Percentiles rank a stretch among this genome's conserved stretches.
phyloP scores from a whole-genome alignment of 1,284 basidiomycete species.

The Mycena sp. region DNA sequence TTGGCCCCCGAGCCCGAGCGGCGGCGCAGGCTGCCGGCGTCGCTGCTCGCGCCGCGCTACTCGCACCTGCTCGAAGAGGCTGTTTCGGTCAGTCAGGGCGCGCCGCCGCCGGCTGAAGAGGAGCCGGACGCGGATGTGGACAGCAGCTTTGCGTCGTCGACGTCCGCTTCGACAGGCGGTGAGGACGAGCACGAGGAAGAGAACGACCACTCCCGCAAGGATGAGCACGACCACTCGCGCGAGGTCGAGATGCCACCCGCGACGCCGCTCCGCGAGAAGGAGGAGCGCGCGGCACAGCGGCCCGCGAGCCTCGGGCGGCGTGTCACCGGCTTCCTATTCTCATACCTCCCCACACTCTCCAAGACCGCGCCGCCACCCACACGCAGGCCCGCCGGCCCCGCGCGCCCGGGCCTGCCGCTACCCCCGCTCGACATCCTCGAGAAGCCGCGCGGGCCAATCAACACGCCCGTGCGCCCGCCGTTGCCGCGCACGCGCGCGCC shows the following conservation, averaged over 20 bases:
- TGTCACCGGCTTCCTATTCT: slow-evolving; percentile 64
- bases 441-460: slow-evolving; percentile 61
- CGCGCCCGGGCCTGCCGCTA: slow-evolving; percentile 55
- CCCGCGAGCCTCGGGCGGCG: slow-evolving; percentile 47
- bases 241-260: slow-evolving; percentile 26
- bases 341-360: slow-evolving; percentile 64
- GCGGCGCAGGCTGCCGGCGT: slow-evolving; percentile 44
- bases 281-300: slow-evolving; percentile 18
- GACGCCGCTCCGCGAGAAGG: slow-evolving; percentile 28
- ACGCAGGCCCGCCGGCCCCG: slow-evolving; percentile 4
- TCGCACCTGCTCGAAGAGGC: slow-evolving; percentile 66
- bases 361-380: slow-evolving; percentile 41
- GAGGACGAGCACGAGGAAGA: neutral
- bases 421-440: slow-evolving; percentile 61
- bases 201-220: too few relatives aligned
- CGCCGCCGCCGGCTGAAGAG: slow-evolving; percentile 13
- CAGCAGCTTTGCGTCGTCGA: slow-evolving; percentile 10
- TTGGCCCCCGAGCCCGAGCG: slow-evolving; percentile 32
- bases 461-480: slow-evolving; percentile 64
- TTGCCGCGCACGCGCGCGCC: slow-evolving; percentile 56
- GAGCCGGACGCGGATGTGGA: slow-evolving; percentile 16
- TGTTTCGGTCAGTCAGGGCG: slow-evolving; percentile 40
- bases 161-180: neutral
- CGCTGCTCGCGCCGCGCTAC: slow-evolving; percentile 62
- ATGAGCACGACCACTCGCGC: neutral